Base-by-base conservation (phyloP, 139 green algal species). In the Mychonastes homosphaera region DNA sequence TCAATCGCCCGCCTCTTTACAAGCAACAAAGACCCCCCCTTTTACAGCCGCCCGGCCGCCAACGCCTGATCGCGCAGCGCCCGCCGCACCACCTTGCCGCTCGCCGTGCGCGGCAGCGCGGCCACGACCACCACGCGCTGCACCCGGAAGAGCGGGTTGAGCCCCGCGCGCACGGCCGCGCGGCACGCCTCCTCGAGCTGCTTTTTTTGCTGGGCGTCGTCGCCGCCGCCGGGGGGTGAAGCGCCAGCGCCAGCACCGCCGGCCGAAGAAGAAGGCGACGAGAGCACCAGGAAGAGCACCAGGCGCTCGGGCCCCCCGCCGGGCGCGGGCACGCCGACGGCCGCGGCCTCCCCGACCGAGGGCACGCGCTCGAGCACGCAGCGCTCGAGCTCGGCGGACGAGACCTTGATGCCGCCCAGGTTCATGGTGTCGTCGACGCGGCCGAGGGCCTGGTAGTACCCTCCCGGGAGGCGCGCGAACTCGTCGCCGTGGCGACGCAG, bases 361-460 rank as follows among this genome's bases (percentile, higher is more conserved):
- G 29, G 16, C 32, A 85, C 51, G 0, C 53, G 56, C 32, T 69
- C 69, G 35, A 84, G 60, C 34, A 84, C 80, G 13, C 73, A 74
- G 0, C 77, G 64, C 73, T 96, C 89, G 47, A 97, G 55, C 76
- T 97, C 90, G 27, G 95, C 76, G 16, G 81, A 88, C 16, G 63
- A 76, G n/a, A 91, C 79, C 73, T 91, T 94, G 70, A 92, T 91
- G 29, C 81, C 87, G 18, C 89, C 90, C n/a, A 97, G 76, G 77
- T 97, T 97, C 90, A 97, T 97, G 2, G 90, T 95, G 76, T 97
- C 88, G 61, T 97, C 90, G 23, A 68, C 76, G 7, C 89, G 70
- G 0, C 90, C 90, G n/a, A 80, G 79, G 0, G 88, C 85, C 0
- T 34, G 41, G 54, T 69, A 70, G 58, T 73, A 85, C 28, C 84